Conservation (phyloP, 2,329 filamentous ascomycete species). For the Bipolaris cookei region DNA sequence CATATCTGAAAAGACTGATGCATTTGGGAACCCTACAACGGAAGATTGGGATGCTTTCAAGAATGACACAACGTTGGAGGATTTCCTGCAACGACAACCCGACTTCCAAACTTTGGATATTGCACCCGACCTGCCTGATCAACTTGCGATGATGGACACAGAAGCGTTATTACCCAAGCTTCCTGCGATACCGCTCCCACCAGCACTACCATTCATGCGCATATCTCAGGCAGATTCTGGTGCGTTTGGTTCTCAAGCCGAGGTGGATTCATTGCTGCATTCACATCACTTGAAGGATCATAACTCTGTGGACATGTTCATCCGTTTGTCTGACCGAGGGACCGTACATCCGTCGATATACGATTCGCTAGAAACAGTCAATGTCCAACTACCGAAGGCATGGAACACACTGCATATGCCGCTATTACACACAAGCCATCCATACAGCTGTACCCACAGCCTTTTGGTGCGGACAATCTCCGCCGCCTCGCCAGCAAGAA, state of each 20-base stretch:
- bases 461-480: constrained; percentile 65
- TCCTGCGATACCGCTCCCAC: constrained; percentile 46
- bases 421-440: constrained; percentile 71
- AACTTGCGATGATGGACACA: constrained; percentile 51
- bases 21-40: constrained; percentile 31
- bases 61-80: constrained; percentile 46
- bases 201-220: constrained; percentile 43
- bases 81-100: constrained; percentile 49
- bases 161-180: constrained; percentile 48
- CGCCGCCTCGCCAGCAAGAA: constrained; percentile 32
- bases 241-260: constrained; percentile 48
- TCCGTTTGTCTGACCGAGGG: constrained; percentile 74
- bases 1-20: constrained; percentile 20
- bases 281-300: constrained; percentile 65
- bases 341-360: constrained; percentile 80
- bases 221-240: constrained; percentile 42
- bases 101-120: constrained; percentile 44
- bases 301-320: constrained; percentile 78
- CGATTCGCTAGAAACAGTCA: constrained; percentile 81
- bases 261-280: constrained; percentile 50
- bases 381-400: constrained; percentile 60
- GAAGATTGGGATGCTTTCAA: constrained; percentile 46
- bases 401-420: constrained; percentile 56
- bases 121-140: constrained; percentile 48
- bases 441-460: constrained; percentile 75